A percentile compares a stretch with the other conserved stretches of the same genome.
phyloP scores from a whole-genome alignment of 345 rosid species.

The Euphorbia tirucalli region DNA sequence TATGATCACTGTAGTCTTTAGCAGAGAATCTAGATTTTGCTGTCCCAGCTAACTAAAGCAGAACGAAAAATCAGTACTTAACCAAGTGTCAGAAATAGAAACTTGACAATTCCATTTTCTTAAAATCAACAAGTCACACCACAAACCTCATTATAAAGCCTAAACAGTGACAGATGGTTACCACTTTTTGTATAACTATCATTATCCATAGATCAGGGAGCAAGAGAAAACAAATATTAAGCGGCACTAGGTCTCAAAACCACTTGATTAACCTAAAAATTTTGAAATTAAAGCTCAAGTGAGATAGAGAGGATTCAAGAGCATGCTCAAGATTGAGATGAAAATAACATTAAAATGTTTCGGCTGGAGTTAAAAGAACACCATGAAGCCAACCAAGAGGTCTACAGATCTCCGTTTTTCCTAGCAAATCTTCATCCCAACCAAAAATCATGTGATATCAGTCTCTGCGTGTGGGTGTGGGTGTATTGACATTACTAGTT shows the following conservation, averaged over 20 bases:
- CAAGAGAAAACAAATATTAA: background rate
- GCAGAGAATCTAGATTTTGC: constrained; percentile 97
- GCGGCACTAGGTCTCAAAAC: background rate
- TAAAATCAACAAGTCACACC: background rate
- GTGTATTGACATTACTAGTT: background rate
- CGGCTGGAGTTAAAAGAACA: background rate
- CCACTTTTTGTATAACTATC: background rate
- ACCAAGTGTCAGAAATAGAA: background rate
- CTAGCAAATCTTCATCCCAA: background rate
- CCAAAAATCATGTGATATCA: background rate
- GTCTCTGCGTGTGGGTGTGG: background rate
- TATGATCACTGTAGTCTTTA: constrained; percentile 97
- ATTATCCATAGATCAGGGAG: background rate
- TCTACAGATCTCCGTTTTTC: background rate
- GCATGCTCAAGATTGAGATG: background rate
- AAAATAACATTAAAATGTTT: background rate
- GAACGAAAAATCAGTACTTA: constrained; percentile 18
- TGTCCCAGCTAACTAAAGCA: constrained; percentile 77
- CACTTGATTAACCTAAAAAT: background rate
- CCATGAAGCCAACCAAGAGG: background rate
- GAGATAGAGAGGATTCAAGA: background rate
- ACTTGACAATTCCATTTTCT: background rate
- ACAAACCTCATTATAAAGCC: background rate
- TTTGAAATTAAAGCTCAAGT: background rate
- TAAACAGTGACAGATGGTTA: background rate